Base-by-base conservation (phyloP, 768 basidiomycete species). In the Mycena epipterygia region DNA sequence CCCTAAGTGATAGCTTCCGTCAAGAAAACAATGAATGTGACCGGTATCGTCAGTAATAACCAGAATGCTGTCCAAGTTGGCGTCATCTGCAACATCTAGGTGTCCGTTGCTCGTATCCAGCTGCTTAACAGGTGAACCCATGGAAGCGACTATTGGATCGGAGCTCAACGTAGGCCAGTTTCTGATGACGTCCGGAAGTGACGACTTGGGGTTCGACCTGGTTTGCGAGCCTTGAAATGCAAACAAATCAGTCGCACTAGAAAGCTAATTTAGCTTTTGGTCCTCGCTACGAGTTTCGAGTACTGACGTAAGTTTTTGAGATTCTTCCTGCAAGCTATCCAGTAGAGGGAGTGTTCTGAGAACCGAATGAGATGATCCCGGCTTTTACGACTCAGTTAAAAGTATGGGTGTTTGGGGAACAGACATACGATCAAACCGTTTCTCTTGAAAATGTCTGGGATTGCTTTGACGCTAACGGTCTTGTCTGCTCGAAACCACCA, bases 391-490 rank as follows among this genome's bases (percentile, higher is more conserved):
- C 39, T 75, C n/a, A 73, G 71, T 68, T 61, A 70, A 70, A 63
- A 49, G 55, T 44, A 13, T 29, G 57, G 59, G 27, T 27, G 17
- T 39, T 49, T 25, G 51, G 41, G 62, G 59, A 27, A 30, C 64
- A 52, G 59, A 76, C 88, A 67, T 79, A 94, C 94, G 73, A 91
- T 89, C 61, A 89, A 80, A 35, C 87, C 85, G 62, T 88, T 86
- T 74, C 94, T 85, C 75, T 87, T 89, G 82, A 94, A 92, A 68
- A 95, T 91, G 77, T 95, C 93, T 6, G 93, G 93, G 69, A 93
- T 90, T 13, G 85, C 79, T 51, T 82, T 81, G 23, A 72, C 80
- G 37, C 78, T 74, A 19, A 76, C 76, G 30, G 80, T 71, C 62
- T 83, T 86, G 73, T 87, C 84, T 53, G 90, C 84, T 62, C 80